Evolutionary conservation across 805 yeast species (phyloP).

Genomic region (Limtongozyma cylindracea): DNA sequence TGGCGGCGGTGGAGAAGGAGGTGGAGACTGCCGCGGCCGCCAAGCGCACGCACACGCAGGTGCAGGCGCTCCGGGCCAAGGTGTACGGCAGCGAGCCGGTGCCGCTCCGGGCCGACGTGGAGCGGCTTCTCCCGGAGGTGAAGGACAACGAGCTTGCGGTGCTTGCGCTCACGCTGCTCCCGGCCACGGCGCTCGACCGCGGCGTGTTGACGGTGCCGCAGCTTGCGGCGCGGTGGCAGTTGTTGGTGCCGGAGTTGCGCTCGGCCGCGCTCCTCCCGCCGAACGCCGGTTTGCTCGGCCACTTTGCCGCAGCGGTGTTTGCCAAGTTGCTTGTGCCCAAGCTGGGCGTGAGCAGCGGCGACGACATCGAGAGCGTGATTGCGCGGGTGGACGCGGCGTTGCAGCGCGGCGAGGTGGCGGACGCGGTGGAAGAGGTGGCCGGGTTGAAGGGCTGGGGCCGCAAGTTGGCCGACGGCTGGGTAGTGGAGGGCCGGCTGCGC

Average conservation of each 20-base stretch:
- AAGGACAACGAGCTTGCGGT: constrained; percentile 9
- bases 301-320: constrained; percentile 54
- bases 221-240: constrained; percentile 54
- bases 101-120: constrained; percentile 10
- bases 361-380: constrained; percentile 75
- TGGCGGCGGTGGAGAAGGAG: constrained; percentile 13
- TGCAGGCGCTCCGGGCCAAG: constrained; percentile 5
- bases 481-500: constrained; percentile 68
- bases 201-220: constrained; percentile 49
- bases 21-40: constrained; percentile 9
- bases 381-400: constrained; percentile 65
- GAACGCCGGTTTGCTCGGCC: constrained; percentile 88
- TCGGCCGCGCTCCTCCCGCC: constrained; percentile 79
- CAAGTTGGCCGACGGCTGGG: constrained; percentile 79
- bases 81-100: constrained; percentile 3
- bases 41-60: constrained; percentile 7
- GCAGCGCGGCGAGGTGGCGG: constrained; percentile 50
- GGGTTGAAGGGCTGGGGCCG: constrained; percentile 83
- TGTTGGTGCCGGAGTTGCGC: constrained; percentile 66
- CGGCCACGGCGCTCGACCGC: constrained; percentile 11
- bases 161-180: constrained; percentile 7
- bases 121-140: constrained; percentile 6
- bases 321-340: constrained; percentile 56
- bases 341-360: constrained; percentile 45
- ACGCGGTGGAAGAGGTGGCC: constrained; percentile 84